A percentile compares a stretch with the other conserved stretches of the same genome.
phyloP scores from a whole-genome alignment of 2,329 filamentous ascomycete genomes.

The Trichoderma arundinaceum region DNA sequence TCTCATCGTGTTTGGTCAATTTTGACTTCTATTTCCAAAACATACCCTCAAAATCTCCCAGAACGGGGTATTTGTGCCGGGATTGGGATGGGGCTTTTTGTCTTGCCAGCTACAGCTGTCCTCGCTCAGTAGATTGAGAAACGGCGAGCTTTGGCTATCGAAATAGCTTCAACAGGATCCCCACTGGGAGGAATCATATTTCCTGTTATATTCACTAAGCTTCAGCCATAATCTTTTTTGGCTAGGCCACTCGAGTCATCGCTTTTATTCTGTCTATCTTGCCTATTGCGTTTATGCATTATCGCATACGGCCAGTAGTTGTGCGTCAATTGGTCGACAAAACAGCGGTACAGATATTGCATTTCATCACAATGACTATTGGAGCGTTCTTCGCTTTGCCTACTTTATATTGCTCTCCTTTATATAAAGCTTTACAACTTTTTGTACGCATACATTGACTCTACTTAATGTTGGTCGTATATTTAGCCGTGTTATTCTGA shows the following conservation, averaged over 20 bases:
- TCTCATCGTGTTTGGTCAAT: no score
- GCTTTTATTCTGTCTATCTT: conserved; percentile 33
- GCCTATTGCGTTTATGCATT: conserved; percentile 46
- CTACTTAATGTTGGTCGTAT: conserved; percentile 53
- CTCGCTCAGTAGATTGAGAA: no score
- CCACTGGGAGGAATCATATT: no score
- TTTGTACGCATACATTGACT: conserved; percentile 52
- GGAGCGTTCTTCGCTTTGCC: not conserved
- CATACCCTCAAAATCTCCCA: no score
- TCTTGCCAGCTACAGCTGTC: no score
- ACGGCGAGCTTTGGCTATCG: no score
- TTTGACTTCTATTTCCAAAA: no score
- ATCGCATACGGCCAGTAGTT: conserved; percentile 45
- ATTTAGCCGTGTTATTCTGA: conserved; percentile 49
- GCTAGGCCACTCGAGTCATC: not conserved
- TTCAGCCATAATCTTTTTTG: no score
- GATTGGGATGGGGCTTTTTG: no score
- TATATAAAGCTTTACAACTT: not conserved
- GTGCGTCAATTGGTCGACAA: not conserved
- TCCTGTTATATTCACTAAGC: no score
- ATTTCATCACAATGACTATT: not conserved
- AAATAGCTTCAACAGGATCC: no score
- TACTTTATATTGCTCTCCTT: not conserved
- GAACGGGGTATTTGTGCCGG: no score
- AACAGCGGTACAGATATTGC: not conserved